A percentile compares a stretch with the other conserved stretches of the same genome.
Conservation (phyloP, 2,329 filamentous ascomycete genomes). For the Botrytis byssoidea region DNA sequence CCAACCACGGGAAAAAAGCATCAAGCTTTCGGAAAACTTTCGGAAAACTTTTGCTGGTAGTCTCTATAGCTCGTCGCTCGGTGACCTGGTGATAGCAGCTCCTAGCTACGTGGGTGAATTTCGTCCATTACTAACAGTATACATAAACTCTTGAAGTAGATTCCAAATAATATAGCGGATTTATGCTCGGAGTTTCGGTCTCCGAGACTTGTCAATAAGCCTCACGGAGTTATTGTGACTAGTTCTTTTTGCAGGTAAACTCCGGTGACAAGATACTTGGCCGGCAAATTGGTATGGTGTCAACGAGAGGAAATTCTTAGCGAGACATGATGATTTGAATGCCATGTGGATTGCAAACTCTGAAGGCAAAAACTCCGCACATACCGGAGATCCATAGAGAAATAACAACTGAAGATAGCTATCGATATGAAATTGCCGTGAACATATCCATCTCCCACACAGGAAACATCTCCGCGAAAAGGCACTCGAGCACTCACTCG, state of each 20-base stretch:
- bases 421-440: background rate
- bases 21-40: background rate
- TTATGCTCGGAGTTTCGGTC: background rate
- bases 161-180: background rate
- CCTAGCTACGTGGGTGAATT: no score
- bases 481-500: slow-evolving; percentile 4
- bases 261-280: background rate
- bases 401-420: background rate
- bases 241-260: background rate
- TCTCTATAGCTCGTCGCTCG: background rate
- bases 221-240: background rate
- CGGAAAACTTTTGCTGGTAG: no score
- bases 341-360: background rate
- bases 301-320: background rate
- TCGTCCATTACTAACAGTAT: background rate
- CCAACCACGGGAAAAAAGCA: background rate
- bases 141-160: background rate
- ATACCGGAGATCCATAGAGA: background rate
- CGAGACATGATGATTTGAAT: background rate
- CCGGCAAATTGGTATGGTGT: background rate
- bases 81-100: no score
- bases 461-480: background rate
- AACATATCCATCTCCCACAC: background rate
- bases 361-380: background rate
- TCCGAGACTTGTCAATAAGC: background rate